These are phyloP conservation scores for Lagenidium sp. DNA, from an alignment of 352 stramenopile genomes.

Conservation along the genomic window DNA sequence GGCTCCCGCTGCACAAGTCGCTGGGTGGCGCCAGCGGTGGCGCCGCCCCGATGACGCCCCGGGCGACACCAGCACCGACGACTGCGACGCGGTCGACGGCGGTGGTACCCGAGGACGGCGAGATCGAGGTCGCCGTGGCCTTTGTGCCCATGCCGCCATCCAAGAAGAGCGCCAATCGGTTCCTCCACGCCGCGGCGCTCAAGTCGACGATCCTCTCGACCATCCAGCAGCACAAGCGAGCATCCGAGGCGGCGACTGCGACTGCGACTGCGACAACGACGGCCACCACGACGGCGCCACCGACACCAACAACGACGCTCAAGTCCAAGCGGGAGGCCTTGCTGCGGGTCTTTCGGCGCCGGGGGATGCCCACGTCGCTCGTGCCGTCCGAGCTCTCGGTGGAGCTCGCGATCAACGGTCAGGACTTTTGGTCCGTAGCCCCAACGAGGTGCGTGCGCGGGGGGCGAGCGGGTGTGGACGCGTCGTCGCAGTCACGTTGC, in stretches of 20 bases:
- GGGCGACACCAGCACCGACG: too few species aligned
- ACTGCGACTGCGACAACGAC: neutral
- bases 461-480: too few species aligned
- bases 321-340: conserved; percentile 36
- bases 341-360: conserved; percentile 18
- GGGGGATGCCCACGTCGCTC: conserved; percentile 9
- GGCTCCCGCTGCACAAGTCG: conserved; percentile 45
- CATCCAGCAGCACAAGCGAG: conserved; percentile 25
- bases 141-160: conserved; percentile 19
- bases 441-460: conserved; percentile 12
- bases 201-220: conserved; percentile 42
- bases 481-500: too few species aligned
- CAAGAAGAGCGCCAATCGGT: conserved; percentile 4
- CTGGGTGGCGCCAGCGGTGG: too few species aligned
- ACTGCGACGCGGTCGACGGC: too few species aligned
- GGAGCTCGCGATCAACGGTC: conserved; percentile 27
- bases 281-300: neutral
- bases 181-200: conserved; percentile 17
- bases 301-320: conserved; percentile 6
- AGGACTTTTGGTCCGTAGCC: conserved; percentile 25
- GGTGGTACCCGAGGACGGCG: too few species aligned
- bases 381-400: conserved; percentile 21
- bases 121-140: conserved; percentile 39
- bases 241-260: too few species aligned
- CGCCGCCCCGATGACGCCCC: too few species aligned